A percentile compares a stretch with the other conserved stretches of the same genome.
Conservation (phyloP, 805 yeast species). For the Jamesozyma hellenica region DNA sequence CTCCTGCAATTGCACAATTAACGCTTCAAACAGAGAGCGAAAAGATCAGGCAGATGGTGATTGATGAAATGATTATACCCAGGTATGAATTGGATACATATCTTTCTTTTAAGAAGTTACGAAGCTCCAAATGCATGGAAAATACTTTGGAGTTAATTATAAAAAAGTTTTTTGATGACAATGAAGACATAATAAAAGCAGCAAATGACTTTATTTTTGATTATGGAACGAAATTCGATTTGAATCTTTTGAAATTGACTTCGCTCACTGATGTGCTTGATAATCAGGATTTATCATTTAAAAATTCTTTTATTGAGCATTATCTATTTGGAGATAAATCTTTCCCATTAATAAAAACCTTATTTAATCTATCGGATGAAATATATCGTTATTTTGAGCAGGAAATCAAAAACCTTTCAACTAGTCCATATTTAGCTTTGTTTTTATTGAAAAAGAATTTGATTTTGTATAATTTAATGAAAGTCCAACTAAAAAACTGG, state of each 20-base stretch:
- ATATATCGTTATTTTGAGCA: slow-evolving; percentile 18
- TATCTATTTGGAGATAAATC: slow-evolving; percentile 47
- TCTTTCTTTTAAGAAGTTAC: slow-evolving; percentile 7
- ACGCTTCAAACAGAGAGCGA: slow-evolving; percentile 8
- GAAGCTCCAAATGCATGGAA: slow-evolving; percentile 9
- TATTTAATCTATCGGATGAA: slow-evolving; percentile 27
- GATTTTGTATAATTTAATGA: slow-evolving; percentile 47
- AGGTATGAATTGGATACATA: slow-evolving; percentile 7
- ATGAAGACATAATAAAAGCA: slow-evolving; percentile 3
- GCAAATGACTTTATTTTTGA: slow-evolving; percentile 7
- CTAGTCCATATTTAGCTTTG: slow-evolving; percentile 32
- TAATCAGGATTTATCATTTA: slow-evolving; percentile 49
- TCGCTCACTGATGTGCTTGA: slow-evolving; percentile 46
- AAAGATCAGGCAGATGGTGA: slow-evolving; percentile 3
- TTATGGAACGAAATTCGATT: not conserved
- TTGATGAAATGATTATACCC: slow-evolving; percentile 10
- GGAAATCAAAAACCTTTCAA: slow-evolving; percentile 6
- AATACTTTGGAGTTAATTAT: slow-evolving; percentile 1
- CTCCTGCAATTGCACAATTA: slow-evolving; percentile 9
- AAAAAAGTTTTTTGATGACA: slow-evolving; percentile 1
- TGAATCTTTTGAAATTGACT: slow-evolving; percentile 37
- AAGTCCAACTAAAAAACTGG: slow-evolving; percentile 54
- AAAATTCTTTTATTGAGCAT: slow-evolving; percentile 54
- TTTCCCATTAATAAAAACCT: slow-evolving; percentile 39
- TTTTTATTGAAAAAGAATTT: slow-evolving; percentile 35